Percentiles rank a stretch among this genome's conserved stretches.
Conservation (phyloP, 176 grass and related monocot species). For the Thalia dealbata region DNA sequence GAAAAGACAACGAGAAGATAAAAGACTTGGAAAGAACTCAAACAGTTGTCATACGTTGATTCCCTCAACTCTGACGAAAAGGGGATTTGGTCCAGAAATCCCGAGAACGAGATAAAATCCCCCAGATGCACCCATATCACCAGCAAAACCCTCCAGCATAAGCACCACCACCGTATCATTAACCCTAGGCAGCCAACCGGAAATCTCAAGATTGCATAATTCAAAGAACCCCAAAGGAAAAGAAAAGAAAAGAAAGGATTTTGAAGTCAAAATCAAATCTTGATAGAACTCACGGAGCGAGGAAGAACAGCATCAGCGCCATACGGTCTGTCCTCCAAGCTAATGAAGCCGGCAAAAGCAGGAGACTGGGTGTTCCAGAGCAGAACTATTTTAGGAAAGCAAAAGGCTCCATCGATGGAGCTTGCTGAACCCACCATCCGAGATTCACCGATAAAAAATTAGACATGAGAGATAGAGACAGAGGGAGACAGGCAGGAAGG, state of each 20-base stretch:
- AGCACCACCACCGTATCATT: neutral
- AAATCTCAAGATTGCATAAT: neutral
- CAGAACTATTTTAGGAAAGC: neutral
- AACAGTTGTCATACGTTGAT: neutral
- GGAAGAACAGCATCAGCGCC: neutral
- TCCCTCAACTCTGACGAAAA: neutral
- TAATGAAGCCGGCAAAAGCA: neutral
- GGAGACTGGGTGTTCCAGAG: neutral
- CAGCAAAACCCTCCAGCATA: neutral
- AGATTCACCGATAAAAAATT: neutral
- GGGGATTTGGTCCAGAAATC: neutral
- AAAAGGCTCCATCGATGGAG: neutral
- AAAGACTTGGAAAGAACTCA: neutral
- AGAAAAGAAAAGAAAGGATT: neutral
- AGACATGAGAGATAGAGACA: slow-evolving; percentile 7
- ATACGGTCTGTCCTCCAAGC: neutral
- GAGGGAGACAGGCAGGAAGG: neutral
- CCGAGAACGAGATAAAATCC: neutral
- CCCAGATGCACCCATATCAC: neutral
- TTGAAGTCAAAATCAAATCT: neutral
- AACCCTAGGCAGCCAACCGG: neutral
- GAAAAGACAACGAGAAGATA: neutral
- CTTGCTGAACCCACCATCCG: neutral
- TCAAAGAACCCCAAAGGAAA: neutral
- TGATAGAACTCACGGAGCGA: neutral